phyloP scores from a whole-genome alignment of 176 grass and related monocot genomes.

The Elaeis guineensis region DNA sequence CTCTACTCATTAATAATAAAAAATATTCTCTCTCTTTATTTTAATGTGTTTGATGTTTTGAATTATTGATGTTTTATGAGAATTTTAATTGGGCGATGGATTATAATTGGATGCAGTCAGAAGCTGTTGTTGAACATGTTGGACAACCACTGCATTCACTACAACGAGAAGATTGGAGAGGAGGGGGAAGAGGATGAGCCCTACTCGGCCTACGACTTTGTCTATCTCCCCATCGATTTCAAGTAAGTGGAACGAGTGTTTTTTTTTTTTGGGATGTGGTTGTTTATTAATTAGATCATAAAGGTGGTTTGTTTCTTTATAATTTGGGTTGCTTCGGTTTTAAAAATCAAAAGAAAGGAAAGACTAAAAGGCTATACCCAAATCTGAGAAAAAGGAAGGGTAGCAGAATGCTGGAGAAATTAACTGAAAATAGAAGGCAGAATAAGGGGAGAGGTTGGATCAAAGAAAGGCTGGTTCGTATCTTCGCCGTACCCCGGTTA shows the following conservation, averaged over 20 bases:
- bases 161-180: constrained; percentile 60
- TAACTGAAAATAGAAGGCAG: constrained; percentile 25
- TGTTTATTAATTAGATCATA: too few relatives aligned
- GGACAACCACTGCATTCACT: constrained; percentile 92
- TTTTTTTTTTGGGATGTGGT: background rate
- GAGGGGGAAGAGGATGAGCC: constrained; percentile 36
- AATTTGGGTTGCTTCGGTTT: too few relatives aligned
- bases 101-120: constrained; percentile 43
- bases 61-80: too few relatives aligned
- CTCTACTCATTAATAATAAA: too few relatives aligned
- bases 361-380: background rate
- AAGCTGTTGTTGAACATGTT: constrained; percentile 89
- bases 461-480: background rate
- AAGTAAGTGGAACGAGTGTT: constrained; percentile 50
- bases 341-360: background rate
- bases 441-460: background rate
- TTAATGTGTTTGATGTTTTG: too few relatives aligned
- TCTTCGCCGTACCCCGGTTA: background rate
- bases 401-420: constrained; percentile 25
- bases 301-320: too few relatives aligned
- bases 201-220: constrained; percentile 85
- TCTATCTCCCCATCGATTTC: constrained; percentile 99
- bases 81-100: too few relatives aligned
- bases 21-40: too few relatives aligned
- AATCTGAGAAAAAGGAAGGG: background rate